Percentiles rank a stretch among this genome's conserved stretches.
Conservation (phyloP, 2,329 filamentous ascomycete species). For the Bipolaris victoriae region DNA sequence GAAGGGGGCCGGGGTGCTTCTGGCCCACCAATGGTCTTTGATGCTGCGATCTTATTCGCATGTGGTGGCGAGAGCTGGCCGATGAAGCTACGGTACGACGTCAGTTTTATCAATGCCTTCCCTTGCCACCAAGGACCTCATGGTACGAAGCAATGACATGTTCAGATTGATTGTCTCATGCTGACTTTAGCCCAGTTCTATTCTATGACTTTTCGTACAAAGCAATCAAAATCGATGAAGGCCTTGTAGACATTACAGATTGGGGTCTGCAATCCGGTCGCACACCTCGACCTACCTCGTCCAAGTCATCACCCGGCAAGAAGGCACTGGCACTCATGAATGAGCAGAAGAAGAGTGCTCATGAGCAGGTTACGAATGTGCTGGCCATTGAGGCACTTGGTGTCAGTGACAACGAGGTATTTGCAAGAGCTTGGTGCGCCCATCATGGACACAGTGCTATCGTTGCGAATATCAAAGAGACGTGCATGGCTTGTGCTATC, state of each 20-base stretch:
- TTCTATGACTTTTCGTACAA: constrained; percentile 74
- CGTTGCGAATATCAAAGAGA: constrained; percentile 71
- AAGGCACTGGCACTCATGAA: constrained; percentile 38
- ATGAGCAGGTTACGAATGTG: constrained; percentile 63
- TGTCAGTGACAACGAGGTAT: constrained; percentile 75
- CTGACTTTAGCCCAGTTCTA: constrained; percentile 55
- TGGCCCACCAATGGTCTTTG: constrained; percentile 45
- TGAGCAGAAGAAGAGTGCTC: constrained; percentile 30
- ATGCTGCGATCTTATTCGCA: constrained; percentile 50
- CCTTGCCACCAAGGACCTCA: constrained; percentile 52
- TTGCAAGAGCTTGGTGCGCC: constrained; percentile 77
- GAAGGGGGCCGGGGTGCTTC: constrained; percentile 30
- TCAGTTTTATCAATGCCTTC: constrained; percentile 52
- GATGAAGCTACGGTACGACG: constrained; percentile 49
- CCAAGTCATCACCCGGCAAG: constrained; percentile 42
- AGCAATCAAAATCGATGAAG: constrained; percentile 65
- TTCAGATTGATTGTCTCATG: background rate
- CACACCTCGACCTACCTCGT: constrained; percentile 35
- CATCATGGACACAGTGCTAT: constrained; percentile 76
- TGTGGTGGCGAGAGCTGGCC: constrained; percentile 50
- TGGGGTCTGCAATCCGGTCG: constrained; percentile 60
- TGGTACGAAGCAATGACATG: constrained; percentile 28
- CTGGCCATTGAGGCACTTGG: constrained; percentile 76
- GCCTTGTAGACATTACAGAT: constrained; percentile 67
- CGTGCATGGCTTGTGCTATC: constrained; percentile 76